A percentile compares a stretch with the other conserved stretches of the same genome.
Conservation (phyloP, 257 asterid species). For the Penstemon eatonii region DNA sequence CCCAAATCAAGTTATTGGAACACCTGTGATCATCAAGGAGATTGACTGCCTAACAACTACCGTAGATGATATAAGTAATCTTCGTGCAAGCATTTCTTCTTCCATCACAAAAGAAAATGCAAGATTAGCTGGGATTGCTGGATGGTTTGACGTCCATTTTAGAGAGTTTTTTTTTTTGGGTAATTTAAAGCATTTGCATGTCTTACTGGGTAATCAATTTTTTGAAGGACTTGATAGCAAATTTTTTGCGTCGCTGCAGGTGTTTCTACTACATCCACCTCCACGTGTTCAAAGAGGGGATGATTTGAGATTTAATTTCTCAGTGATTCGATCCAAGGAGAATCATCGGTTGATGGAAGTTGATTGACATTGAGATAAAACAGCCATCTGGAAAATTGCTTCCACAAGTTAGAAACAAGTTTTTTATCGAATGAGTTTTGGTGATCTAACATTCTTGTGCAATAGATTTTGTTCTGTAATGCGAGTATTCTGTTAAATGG, state of each 20-base stretch:
- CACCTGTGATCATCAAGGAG: constrained; percentile 67
- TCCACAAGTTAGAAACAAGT: constrained; percentile 50
- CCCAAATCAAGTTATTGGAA: constrained; percentile 82
- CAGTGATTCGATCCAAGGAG: constrained; percentile 72
- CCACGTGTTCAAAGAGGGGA: constrained; percentile 51
- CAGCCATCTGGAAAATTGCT: constrained; percentile 52
- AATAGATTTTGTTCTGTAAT: constrained; percentile 14
- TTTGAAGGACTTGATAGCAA: constrained; percentile 12
- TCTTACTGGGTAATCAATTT: constrained; percentile 12
- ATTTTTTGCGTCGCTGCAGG: constrained; percentile 47
- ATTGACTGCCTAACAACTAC: constrained; percentile 77
- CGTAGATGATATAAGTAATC: constrained; percentile 54
- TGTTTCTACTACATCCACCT: constrained; percentile 75
- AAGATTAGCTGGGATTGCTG: constrained; percentile 83
- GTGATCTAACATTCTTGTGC: not conserved
- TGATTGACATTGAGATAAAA: constrained; percentile 59
- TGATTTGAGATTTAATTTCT: constrained; percentile 41
- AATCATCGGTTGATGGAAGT: constrained; percentile 91
- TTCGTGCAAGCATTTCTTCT: constrained; percentile 62
- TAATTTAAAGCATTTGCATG: constrained; percentile 7
- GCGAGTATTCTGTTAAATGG: not conserved
- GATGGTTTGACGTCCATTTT: constrained; percentile 99
- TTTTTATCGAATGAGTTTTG: constrained; percentile 67
- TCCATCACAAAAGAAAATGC: constrained; percentile 60
- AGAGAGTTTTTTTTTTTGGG: constrained; percentile 45